Percentiles rank a stretch among this genome's conserved stretches.
Conservation (phyloP, 352 stramenopile species). For the Pythium folliculosum region DNA sequence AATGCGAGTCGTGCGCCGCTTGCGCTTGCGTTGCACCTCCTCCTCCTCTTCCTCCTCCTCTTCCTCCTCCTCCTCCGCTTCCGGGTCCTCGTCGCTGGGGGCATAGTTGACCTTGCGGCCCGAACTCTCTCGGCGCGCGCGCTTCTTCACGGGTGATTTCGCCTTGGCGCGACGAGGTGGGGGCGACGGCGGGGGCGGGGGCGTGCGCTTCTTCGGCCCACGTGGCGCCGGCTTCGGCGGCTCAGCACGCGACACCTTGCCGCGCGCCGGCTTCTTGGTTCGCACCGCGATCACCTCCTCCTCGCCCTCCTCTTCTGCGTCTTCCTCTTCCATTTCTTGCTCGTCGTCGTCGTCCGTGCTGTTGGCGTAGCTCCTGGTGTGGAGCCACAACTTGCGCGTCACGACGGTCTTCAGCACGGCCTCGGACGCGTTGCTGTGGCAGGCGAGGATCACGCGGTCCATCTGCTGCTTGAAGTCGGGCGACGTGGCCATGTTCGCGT, state of each 20-base stretch:
- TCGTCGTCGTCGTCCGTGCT: constrained; percentile 9
- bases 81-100: constrained; percentile 22
- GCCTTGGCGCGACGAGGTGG: constrained; percentile 6
- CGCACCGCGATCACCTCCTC: constrained; percentile 13
- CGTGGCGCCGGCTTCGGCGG: not conserved
- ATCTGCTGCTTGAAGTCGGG: constrained; percentile 59
- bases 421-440: constrained; percentile 54
- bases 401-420: constrained; percentile 55
- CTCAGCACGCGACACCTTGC: not conserved
- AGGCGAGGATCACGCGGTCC: constrained; percentile 71
- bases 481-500: constrained; percentile 62
- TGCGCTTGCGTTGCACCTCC: constrained; percentile 15
- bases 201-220: constrained; percentile 17
- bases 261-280: constrained; percentile 1
- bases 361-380: constrained; percentile 20
- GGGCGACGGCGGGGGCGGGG: constrained; percentile 7
- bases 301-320: constrained; percentile 26
- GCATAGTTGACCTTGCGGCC: constrained; percentile 7
- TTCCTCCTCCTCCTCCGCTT: constrained; percentile 39
- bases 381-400: constrained; percentile 70
- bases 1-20: constrained; percentile 18
- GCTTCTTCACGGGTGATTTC: constrained; percentile 20
- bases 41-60: constrained; percentile 41
- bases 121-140: constrained; percentile 16
- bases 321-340: constrained; percentile 23